These are phyloP conservation scores for Anastatica hierochuntica DNA, from an alignment of 345 rosid species.

Conservation along the genomic window DNA sequence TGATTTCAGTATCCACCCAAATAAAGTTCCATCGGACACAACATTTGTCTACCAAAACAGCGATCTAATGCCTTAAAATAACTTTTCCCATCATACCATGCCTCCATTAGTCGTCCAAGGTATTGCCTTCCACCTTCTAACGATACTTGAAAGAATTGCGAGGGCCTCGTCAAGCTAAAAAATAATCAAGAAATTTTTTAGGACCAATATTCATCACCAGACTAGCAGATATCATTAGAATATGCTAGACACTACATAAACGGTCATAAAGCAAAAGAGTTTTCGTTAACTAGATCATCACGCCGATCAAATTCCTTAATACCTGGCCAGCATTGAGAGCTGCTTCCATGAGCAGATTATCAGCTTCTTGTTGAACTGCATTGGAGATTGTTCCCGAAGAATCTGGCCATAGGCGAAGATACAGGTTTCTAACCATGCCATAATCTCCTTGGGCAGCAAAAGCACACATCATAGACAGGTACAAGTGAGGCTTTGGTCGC, in stretches of 20 bases:
- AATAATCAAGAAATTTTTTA: not conserved
- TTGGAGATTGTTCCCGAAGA: conserved; percentile 50
- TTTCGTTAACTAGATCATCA: not conserved
- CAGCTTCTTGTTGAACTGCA: conserved; percentile 53
- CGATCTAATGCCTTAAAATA: not conserved
- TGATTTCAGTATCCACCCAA: not conserved
- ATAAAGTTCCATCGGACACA: not conserved
- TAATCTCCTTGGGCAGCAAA: conserved; percentile 50
- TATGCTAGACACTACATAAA: not conserved
- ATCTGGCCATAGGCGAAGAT: conserved; percentile 55
- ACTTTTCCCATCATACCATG: conserved; percentile 37
- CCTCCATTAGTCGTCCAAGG: conserved; percentile 78
- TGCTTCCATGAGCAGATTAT: conserved; percentile 79
- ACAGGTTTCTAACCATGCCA: conserved; percentile 44
- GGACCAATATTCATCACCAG: not conserved
- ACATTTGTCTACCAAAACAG: not conserved
- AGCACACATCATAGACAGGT: conserved; percentile 70
- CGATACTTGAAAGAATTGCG: conserved; percentile 33
- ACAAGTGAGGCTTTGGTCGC: conserved; percentile 70
- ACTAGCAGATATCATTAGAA: conserved; percentile 1
- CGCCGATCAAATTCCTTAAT: conserved; percentile 10
- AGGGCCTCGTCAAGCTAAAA: conserved; percentile 47
- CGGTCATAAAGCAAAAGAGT: not conserved
- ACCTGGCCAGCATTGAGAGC: conserved; percentile 67
- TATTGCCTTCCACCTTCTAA: conserved; percentile 54